These are phyloP conservation scores for Penicillium antarcticum DNA, from an alignment of 495 filamentous ascomycete species.

Conservation along the genomic window DNA sequence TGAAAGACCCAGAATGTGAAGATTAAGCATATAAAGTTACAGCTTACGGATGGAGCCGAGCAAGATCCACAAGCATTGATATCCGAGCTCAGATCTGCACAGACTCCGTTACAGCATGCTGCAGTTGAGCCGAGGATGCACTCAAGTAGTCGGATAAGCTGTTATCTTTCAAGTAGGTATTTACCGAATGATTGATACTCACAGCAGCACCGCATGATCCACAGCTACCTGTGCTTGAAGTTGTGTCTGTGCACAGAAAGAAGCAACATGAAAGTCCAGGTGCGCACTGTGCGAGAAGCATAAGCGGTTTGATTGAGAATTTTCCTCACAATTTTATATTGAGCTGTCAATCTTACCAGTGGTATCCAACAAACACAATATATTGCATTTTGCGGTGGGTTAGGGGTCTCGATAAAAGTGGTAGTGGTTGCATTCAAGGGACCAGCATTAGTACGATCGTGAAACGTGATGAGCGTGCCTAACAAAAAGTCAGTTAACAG, in stretches of 20 bases:
- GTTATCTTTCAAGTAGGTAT: neutral
- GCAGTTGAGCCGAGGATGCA: constrained; percentile 10
- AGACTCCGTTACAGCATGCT: constrained; percentile 17
- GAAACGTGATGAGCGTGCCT: neutral
- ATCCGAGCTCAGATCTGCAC: constrained; percentile 8
- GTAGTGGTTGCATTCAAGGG: constrained; percentile 1
- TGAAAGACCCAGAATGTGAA: too few relatives aligned
- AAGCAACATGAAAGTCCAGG: constrained; percentile 14
- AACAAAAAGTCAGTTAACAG: neutral
- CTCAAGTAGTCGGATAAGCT: neutral
- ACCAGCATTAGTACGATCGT: constrained; percentile 5
- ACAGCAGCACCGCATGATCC: constrained; percentile 14
- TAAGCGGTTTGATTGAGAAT: neutral
- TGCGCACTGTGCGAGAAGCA: constrained; percentile 5
- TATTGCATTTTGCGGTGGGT: neutral
- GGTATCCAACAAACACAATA: constrained; percentile 14
- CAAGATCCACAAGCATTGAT: constrained; percentile 13
- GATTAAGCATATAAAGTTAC: too few relatives aligned
- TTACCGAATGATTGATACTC: neutral
- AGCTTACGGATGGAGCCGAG: constrained; percentile 6
- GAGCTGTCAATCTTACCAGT: constrained; percentile 1
- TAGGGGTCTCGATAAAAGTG: constrained; percentile 1
- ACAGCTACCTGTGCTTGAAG: constrained; percentile 8
- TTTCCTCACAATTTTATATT: neutral
- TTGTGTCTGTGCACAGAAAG: constrained; percentile 13